A percentile compares a stretch with the other conserved stretches of the same genome.
Conservation (phyloP, 2,329 filamentous ascomycete genomes). For the Fusarium sp. region DNA sequence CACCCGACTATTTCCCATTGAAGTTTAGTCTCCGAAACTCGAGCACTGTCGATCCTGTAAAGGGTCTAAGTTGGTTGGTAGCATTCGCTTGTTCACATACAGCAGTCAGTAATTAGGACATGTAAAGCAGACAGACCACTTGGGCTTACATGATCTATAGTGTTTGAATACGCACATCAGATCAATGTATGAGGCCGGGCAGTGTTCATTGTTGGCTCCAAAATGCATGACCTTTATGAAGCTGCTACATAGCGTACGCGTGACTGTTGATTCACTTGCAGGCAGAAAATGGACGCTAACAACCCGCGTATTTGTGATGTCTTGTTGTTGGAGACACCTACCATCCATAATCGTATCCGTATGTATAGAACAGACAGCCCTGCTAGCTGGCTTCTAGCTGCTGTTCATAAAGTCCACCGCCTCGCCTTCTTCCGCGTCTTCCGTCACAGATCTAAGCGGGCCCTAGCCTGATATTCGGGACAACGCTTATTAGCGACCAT, state of each 20-base stretch:
- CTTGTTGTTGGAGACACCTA: conserved; percentile 16
- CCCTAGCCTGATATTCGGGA: conserved; percentile 33
- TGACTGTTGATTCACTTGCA: conserved; percentile 13
- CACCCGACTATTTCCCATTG: neutral
- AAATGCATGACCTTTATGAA: neutral
- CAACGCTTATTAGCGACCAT: conserved; percentile 12
- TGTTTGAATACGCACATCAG: neutral
- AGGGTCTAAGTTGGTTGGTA: conserved; percentile 23
- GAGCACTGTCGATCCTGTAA: conserved; percentile 14
- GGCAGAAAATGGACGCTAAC: neutral
- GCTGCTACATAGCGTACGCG: neutral
- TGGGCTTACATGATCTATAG: neutral
- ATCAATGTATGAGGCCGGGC: neutral
- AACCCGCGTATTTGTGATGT: conserved; percentile 2
- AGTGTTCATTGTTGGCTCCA: neutral
- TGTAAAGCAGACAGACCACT: conserved; percentile 35
- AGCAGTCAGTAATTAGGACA: conserved; percentile 7
- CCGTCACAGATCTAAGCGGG: conserved; percentile 38
- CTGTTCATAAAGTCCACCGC: conserved; percentile 22
- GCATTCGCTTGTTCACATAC: conserved; percentile 14
- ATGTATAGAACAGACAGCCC: conserved; percentile 19
- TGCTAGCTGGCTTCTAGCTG: conserved; percentile 7
- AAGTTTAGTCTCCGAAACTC: conserved; percentile 33
- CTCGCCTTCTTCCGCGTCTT: conserved; percentile 35
- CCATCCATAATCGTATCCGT: conserved; percentile 36